phyloP scores from a whole-genome alignment of 2,329 filamentous ascomycete genomes.

The Dactylellina haptotyla region DNA sequence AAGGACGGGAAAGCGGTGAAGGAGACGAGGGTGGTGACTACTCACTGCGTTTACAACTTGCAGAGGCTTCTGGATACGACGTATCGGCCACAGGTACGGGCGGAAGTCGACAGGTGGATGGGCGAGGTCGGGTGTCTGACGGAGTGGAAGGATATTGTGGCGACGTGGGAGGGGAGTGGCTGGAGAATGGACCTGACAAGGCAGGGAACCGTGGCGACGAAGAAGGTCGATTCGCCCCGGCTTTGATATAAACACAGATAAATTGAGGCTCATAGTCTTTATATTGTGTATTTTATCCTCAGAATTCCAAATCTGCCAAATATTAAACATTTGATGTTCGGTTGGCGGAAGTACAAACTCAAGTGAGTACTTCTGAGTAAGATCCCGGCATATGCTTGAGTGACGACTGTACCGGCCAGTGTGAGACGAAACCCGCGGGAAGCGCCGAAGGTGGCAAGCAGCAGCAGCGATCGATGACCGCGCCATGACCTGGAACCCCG shows the following conservation, averaged over 20 bases:
- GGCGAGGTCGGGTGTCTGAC: conserved; percentile 25
- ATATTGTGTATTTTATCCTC: too few relatives aligned
- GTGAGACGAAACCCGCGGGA: too few relatives aligned
- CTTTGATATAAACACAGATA: conserved; percentile 16
- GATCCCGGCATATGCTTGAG: too few relatives aligned
- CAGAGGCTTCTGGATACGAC: conserved; percentile 43
- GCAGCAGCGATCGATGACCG: background rate
- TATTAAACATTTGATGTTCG: too few relatives aligned
- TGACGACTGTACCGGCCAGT: too few relatives aligned
- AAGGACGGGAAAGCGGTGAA: conserved; percentile 8
- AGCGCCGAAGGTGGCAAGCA: too few relatives aligned
- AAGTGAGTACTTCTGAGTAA: too few relatives aligned
- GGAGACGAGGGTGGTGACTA: conserved; percentile 29
- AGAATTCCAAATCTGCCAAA: too few relatives aligned
- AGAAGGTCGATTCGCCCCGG: conserved; percentile 15
- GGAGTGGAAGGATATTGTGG: conserved; percentile 38
- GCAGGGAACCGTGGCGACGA: conserved; percentile 34
- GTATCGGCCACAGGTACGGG: conserved; percentile 26
- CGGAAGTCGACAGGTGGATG: conserved; percentile 42
- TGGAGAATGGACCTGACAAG: conserved; percentile 44
- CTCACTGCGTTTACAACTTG: conserved; percentile 40
- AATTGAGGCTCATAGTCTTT: too few relatives aligned
- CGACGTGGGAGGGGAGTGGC: conserved; percentile 27
- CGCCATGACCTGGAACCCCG: too few relatives aligned
- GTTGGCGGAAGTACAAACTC: too few relatives aligned